These are phyloP conservation scores for Suillus ampliporus DNA, from an alignment of 768 basidiomycete species.

Conservation along the genomic window DNA sequence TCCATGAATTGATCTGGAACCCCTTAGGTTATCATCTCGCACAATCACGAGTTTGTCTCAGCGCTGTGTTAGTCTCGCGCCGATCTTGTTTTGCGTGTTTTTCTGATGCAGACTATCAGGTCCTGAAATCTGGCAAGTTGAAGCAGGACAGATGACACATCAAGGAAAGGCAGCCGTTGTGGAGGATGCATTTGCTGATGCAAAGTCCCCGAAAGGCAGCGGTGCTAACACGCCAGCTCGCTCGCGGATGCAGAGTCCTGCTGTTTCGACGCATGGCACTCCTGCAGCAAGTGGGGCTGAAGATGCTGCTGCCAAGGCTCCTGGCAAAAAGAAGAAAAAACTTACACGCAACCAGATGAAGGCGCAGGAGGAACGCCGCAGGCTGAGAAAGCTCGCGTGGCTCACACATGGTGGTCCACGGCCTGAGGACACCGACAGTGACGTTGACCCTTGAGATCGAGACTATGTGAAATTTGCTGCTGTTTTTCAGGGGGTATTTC, in stretches of 20 bases:
- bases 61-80: constrained; percentile 68
- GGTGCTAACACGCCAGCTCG: constrained; percentile 72
- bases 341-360: constrained; percentile 88
- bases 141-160: constrained; percentile 81
- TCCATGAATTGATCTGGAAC: constrained; percentile 21
- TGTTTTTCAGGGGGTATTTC: constrained; percentile 3
- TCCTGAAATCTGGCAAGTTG: constrained; percentile 95
- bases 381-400: constrained; percentile 83
- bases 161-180: constrained; percentile 87
- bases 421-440: constrained; percentile 84
- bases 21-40: constrained; percentile 88
- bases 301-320: constrained; percentile 49
- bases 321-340: constrained; percentile 87
- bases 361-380: constrained; percentile 84
- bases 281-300: constrained; percentile 83
- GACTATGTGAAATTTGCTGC: constrained; percentile 1
- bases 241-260: constrained; percentile 74
- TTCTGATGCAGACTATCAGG: constrained; percentile 48
- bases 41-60: constrained; percentile 88
- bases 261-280: constrained; percentile 71
- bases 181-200: constrained; percentile 82
- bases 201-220: constrained; percentile 72
- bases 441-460: constrained; percentile 36
- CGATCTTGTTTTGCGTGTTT: constrained; percentile 15
- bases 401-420: constrained; percentile 80